Conservation (phyloP, 441 rosid genomes). For the Arabidopsis hybrid region DNA sequence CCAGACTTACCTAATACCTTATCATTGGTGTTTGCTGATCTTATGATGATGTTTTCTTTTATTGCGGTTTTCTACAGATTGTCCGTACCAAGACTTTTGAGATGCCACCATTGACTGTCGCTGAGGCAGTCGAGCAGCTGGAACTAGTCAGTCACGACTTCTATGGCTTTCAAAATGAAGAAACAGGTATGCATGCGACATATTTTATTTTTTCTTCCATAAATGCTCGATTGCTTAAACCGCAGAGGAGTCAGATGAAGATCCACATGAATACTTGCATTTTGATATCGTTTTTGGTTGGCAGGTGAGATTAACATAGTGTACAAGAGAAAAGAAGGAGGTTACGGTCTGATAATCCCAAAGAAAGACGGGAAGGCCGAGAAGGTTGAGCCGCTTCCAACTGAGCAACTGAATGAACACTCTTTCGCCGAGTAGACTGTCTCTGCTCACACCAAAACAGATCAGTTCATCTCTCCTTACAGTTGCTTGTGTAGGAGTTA, state of each 20-base stretch:
- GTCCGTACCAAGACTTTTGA: slow-evolving; percentile 90
- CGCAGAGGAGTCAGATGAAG: background rate
- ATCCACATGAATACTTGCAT: slow-evolving; percentile 5
- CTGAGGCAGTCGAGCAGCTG: slow-evolving; percentile 91
- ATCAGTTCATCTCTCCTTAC: slow-evolving; percentile 25
- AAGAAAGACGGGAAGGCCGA: slow-evolving; percentile 63
- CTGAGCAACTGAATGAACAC: slow-evolving; percentile 61
- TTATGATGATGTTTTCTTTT: background rate
- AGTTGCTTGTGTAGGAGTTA: slow-evolving; percentile 8
- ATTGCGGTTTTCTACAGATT: slow-evolving; percentile 50
- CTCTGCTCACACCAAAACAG: slow-evolving; percentile 4
- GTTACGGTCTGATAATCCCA: slow-evolving; percentile 89
- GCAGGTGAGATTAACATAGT: slow-evolving; percentile 89
- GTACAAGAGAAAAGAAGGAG: slow-evolving; percentile 88
- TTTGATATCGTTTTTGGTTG: background rate
- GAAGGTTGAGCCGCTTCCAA: slow-evolving; percentile 65
- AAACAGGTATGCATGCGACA: slow-evolving; percentile 65
- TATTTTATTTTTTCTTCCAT: background rate
- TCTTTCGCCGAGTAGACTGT: slow-evolving; percentile 52
- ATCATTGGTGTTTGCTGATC: background rate
- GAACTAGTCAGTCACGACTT: slow-evolving; percentile 86
- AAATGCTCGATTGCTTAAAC: background rate
- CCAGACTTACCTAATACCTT: background rate
- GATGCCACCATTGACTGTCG: slow-evolving; percentile 85
- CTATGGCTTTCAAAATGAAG: slow-evolving; percentile 88